Evolutionary conservation across 768 basidiomycete genomes (phyloP).

Genomic region (Suillus americanus): DNA sequence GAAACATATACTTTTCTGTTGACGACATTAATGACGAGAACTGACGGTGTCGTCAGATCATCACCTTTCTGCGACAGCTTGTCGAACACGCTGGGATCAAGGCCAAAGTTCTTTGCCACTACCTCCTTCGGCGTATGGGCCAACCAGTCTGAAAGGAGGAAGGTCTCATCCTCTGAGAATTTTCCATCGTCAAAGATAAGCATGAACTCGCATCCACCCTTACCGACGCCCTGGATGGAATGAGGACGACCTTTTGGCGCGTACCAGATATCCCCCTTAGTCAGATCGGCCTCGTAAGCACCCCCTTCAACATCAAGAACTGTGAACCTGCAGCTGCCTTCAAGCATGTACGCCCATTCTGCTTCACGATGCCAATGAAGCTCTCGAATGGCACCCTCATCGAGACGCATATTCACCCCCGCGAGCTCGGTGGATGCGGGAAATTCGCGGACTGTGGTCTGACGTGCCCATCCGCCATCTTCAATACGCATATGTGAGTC

Average conservation of each 20-base stretch:
- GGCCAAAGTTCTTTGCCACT: conserved; percentile 55
- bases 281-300: conserved; percentile 2
- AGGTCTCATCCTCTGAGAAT: conserved; percentile 51
- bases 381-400: conserved; percentile 35
- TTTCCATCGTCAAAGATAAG: conserved; percentile 33
- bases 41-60: background rate
- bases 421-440: conserved; percentile 17
- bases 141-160: conserved; percentile 55
- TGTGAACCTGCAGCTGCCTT: conserved; percentile 24
- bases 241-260: conserved; percentile 50
- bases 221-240: conserved; percentile 37
- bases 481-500: conserved; percentile 51
- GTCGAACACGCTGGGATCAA: conserved; percentile 41
- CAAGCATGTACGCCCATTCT: conserved; percentile 49
- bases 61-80: conserved; percentile 37
- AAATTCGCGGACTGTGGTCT: conserved; percentile 43
- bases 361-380: conserved; percentile 31
- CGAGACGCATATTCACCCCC: conserved; percentile 31
- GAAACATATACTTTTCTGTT: conserved; percentile 50
- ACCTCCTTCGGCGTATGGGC: conserved; percentile 42
- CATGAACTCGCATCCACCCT: conserved; percentile 43
- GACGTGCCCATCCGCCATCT: conserved; percentile 55
- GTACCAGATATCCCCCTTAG: conserved; percentile 44
- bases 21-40: conserved; percentile 10
- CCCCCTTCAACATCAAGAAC: conserved; percentile 6